Conservation (phyloP, 352 stramenopile species). For the Pythium volutum region DNA sequence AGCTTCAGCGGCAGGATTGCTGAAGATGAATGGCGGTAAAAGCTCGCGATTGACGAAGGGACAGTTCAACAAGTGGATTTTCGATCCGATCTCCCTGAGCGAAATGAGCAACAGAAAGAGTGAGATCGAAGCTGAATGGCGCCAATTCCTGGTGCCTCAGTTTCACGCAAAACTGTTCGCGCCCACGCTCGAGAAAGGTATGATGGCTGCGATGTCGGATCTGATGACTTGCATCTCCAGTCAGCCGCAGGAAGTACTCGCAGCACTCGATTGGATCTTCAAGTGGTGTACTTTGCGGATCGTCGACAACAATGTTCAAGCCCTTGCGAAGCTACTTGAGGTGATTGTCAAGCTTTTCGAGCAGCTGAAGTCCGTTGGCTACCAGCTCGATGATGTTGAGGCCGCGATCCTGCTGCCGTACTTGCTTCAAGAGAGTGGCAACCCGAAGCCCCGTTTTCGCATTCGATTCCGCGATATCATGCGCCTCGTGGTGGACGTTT, state of each 20-base stretch:
- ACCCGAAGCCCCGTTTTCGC: constrained; percentile 81
- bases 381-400: constrained; percentile 81
- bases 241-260: constrained; percentile 65
- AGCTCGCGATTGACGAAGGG: constrained; percentile 51
- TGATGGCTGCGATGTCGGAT: constrained; percentile 76
- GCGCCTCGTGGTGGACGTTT: constrained; percentile 76
- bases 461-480: constrained; percentile 84
- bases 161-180: constrained; percentile 82
- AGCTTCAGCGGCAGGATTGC: constrained; percentile 24
- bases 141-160: constrained; percentile 57
- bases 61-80: constrained; percentile 84
- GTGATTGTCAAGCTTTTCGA: constrained; percentile 81
- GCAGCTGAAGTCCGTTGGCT: constrained; percentile 59
- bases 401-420: constrained; percentile 79
- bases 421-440: constrained; percentile 80
- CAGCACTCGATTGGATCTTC: constrained; percentile 70
- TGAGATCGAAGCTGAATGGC: constrained; percentile 79
- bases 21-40: constrained; percentile 74
- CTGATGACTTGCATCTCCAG: constrained; percentile 60
- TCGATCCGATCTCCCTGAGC: constrained; percentile 61
- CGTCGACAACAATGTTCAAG: constrained; percentile 88
- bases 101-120: constrained; percentile 69
- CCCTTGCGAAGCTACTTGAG: constrained; percentile 76
- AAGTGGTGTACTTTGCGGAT: constrained; percentile 86
- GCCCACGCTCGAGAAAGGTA: constrained; percentile 74